Evolutionary conservation across 305 asterid species (phyloP).

Genomic region (Solanum hybrid): DNA sequence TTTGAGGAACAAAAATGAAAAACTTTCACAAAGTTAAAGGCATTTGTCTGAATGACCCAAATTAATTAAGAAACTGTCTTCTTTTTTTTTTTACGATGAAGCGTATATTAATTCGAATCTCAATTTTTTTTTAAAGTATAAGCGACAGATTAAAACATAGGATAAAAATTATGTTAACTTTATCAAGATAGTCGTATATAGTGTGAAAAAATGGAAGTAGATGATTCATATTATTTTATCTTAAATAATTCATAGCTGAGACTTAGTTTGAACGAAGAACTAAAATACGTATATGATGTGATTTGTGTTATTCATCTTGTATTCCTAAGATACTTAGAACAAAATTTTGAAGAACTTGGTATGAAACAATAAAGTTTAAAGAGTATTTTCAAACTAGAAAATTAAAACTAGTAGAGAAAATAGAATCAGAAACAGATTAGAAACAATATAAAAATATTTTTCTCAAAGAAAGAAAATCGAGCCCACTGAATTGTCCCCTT

Average conservation of each 20-base stretch:
- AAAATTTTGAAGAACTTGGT: no score
- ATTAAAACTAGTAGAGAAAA: no score
- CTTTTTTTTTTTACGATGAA: neutral
- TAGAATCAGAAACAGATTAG: no score
- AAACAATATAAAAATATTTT: no score
- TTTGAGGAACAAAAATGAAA: neutral
- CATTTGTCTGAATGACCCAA: neutral
- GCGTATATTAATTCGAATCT: neutral
- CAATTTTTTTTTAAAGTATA: neutral
- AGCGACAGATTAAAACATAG: neutral
- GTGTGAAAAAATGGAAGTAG: neutral
- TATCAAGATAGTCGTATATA: neutral
- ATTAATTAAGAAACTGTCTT: neutral
- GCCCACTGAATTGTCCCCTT: no score
- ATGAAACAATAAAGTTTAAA: no score
- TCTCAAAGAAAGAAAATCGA: no score
- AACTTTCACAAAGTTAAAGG: neutral
- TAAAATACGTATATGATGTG: neutral
- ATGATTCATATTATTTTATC: neutral
- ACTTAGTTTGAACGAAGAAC: neutral
- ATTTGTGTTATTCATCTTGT: no score
- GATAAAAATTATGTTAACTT: neutral
- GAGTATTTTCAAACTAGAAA: no score
- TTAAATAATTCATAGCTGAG: neutral
- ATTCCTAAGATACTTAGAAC: no score